Percentiles rank a stretch among this genome's conserved stretches.
phyloP scores from a whole-genome alignment of 2,329 filamentous ascomycete genomes.

The Beauveria varroae region DNA sequence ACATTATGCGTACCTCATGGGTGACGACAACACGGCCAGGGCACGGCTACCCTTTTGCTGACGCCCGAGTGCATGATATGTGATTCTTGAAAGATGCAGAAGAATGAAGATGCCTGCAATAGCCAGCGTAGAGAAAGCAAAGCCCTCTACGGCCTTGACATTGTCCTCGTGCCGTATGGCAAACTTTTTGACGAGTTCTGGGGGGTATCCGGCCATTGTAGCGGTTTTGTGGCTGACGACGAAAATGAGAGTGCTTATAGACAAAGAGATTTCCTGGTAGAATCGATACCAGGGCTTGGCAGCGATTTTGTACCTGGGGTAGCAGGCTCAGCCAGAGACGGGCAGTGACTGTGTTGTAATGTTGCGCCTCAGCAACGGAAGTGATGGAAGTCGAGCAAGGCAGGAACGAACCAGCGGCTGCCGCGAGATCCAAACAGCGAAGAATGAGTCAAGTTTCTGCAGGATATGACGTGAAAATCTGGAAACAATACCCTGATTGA shows the following conservation, averaged over 20 bases:
- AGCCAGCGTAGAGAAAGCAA: neutral
- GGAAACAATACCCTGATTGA: neutral
- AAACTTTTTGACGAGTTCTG: neutral
- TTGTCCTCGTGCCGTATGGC: conserved; percentile 1
- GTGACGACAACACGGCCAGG: neutral
- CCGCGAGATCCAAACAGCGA: neutral
- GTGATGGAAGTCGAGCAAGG: neutral
- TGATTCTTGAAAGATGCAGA: neutral
- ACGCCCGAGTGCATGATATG: neutral
- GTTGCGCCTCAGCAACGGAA: neutral
- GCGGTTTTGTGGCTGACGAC: neutral
- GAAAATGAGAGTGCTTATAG: neutral
- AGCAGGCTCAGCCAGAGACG: neutral
- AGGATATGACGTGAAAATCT: neutral
- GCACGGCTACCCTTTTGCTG: neutral
- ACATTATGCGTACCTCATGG: neutral
- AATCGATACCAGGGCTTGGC: too few species aligned
- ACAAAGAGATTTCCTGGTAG: neutral
- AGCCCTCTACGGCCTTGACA: conserved; percentile 2
- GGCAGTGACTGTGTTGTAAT: neutral
- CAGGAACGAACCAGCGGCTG: neutral
- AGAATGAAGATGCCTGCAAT: neutral
- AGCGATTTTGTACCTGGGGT: neutral
- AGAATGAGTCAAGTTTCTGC: neutral
- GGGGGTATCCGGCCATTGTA: neutral